Base-by-base conservation (phyloP, 2,329 filamentous ascomycete genomes). In the Cladophialophora yegresii region DNA sequence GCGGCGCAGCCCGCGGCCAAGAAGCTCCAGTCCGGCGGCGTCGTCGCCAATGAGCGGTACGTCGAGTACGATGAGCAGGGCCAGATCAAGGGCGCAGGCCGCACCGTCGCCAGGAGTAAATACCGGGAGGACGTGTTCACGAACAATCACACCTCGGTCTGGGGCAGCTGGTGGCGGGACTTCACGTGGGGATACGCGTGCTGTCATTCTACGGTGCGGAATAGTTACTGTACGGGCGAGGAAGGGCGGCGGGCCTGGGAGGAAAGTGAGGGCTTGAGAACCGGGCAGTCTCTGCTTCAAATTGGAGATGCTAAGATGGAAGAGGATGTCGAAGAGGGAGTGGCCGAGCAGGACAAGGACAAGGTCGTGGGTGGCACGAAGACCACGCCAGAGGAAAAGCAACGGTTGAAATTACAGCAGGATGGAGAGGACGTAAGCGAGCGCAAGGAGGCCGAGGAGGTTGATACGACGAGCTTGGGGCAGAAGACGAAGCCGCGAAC, bases 111-210 rank as follows among this genome's bases (percentile, higher is more conserved):
- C 57, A 93, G 90, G 76, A 96, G 92, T 47, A 98, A 97, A 75
- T 99, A 99, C 73, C 79, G 88, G 4, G 95, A 99, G 74, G 92
- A 99, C 72, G 83, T 97, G 0, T 80, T 90, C 60, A 85, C 89
- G 75, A 93, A 96, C 80, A 99, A 99, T 73, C 95, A 99, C 78
- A 92, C 87, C 2, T 89, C 89, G 0, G 89, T 96, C 2, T 99
- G 92, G 91, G 95, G 95, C 55, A 96, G 92, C 73, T 99, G 95
- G 95, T 99, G 95, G 95, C 86, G 87, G 59, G 88, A 91, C 73
- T 98, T 97, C 79, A 85, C 89, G 77, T 99, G 95, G 95, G 95
- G 95, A 1, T 99, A 96, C 77, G 85, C 90, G 23, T 99, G 95
- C 77, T 99, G 95, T 80, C 92, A 96, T 75, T 96, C 92, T 0